Conservation (phyloP, 495 filamentous ascomycete species). For the Penicillium psychrofluorescens region DNA sequence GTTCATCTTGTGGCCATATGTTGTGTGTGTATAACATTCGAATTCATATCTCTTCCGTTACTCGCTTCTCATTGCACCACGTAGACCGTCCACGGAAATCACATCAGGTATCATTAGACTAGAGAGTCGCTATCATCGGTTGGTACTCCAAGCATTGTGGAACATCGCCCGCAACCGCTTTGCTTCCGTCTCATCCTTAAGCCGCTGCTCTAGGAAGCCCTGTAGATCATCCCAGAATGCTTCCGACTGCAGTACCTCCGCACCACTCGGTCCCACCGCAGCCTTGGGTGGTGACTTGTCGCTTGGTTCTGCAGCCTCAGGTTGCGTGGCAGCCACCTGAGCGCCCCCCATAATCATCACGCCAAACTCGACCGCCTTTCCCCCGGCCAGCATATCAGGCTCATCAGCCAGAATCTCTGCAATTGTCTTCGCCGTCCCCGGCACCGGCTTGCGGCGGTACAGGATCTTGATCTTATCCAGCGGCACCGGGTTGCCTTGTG, state of each 20-base stretch:
- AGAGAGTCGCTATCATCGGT: constrained; percentile 1
- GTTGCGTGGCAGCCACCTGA: constrained; percentile 18
- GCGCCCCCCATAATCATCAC: constrained; percentile 79
- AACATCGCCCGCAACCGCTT: constrained; percentile 60
- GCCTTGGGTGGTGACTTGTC: constrained; percentile 30
- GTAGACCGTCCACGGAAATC: not conserved
- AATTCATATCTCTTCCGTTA: not conserved
- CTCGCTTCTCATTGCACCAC: no score
- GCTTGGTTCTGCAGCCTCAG: constrained; percentile 22
- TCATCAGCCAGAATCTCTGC: constrained; percentile 44
- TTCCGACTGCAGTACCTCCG: constrained; percentile 54
- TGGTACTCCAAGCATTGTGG: constrained; percentile 56
- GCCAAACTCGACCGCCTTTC: constrained; percentile 57
- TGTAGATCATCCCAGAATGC: constrained; percentile 86
- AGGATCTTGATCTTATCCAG: constrained; percentile 76
- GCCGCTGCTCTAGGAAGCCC: constrained; percentile 68
- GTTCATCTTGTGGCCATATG: not conserved
- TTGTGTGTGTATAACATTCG: constrained; percentile 10
- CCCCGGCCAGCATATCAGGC: constrained; percentile 27
- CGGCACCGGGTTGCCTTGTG: constrained; percentile 22
- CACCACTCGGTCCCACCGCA: constrained; percentile 49
- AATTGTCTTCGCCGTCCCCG: constrained; percentile 50
- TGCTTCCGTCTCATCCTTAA: constrained; percentile 64
- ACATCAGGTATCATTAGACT: not conserved
- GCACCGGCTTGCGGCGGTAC: constrained; percentile 71